These are phyloP conservation scores for Glomus cerebriforme DNA, from an alignment of 192 early-diverging fungal species.

Conservation along the genomic window DNA sequence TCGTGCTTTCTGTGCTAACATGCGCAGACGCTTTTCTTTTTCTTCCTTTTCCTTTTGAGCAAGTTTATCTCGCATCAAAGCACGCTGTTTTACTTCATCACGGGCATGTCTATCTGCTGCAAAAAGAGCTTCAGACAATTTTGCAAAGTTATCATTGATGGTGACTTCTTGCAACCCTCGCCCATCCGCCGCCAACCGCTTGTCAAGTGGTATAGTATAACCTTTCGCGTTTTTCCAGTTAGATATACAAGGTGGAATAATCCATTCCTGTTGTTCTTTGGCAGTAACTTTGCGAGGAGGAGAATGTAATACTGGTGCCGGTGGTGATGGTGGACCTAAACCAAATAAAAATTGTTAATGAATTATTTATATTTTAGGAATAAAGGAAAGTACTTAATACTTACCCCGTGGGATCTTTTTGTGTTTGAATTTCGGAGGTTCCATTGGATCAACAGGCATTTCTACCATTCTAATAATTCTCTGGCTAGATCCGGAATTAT, in stretches of 20 bases:
- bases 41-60: conserved; percentile 93
- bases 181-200: conserved; percentile 96
- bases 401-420: conserved; percentile 82
- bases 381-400: neutral
- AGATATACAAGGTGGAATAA: conserved; percentile 97
- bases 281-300: conserved; percentile 96
- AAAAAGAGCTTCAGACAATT: conserved; percentile 90
- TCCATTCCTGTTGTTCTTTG: conserved; percentile 96
- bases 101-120: conserved; percentile 93
- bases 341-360: neutral
- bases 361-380: neutral
- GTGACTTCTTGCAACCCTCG: conserved; percentile 88
- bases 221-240: conserved; percentile 99
- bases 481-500: conserved; percentile 75
- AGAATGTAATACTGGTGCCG: conserved; percentile 97
- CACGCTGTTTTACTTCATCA: conserved; percentile 90
- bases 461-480: conserved; percentile 95
- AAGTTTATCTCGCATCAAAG: conserved; percentile 87
- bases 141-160: conserved; percentile 97
- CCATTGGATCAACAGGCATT: conserved; percentile 96
- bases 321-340: conserved; percentile 78
- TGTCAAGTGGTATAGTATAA: conserved; percentile 98
- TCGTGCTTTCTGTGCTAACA: conserved; percentile 90
- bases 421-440: conserved; percentile 88
- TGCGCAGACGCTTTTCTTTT: conserved; percentile 87